phyloP scores from a whole-genome alignment of 2,329 filamentous ascomycete species.

The Ceratocystis destructans region DNA sequence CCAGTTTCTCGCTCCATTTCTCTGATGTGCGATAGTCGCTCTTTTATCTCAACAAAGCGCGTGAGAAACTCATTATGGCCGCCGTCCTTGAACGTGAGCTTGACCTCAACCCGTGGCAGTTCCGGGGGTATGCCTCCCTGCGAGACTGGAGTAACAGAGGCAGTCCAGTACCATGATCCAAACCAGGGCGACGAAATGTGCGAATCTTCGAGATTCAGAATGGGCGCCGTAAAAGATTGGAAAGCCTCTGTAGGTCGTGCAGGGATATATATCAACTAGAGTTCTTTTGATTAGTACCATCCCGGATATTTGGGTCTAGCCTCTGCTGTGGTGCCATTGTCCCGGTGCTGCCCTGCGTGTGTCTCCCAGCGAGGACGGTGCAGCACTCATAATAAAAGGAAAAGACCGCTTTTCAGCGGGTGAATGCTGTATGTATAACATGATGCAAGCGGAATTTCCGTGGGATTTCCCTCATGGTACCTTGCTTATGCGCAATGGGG shows the following conservation, averaged over 20 bases:
- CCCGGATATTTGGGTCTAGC: neutral
- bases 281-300: constrained; percentile 5
- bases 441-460: neutral
- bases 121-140: constrained; percentile 70
- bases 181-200: constrained; percentile 83
- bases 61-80: constrained; percentile 86
- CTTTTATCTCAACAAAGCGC: constrained; percentile 70
- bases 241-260: constrained; percentile 52
- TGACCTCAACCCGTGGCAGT: constrained; percentile 61
- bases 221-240: constrained; percentile 78
- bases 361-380: neutral
- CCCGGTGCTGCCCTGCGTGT: no score
- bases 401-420: neutral
- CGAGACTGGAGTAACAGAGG: constrained; percentile 62
- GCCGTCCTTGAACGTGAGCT: constrained; percentile 83
- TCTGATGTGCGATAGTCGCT: constrained; percentile 66
- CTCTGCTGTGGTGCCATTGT: neutral
- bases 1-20: constrained; percentile 59
- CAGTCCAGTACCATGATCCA: constrained; percentile 81
- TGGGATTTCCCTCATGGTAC: neutral
- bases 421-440: neutral
- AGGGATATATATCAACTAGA: constrained; percentile 76
- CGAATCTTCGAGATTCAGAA: constrained; percentile 76
- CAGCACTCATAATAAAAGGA: neutral
- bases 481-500: neutral